Percentiles rank a stretch among this genome's conserved stretches.
These are phyloP conservation scores for Lachancea nothofagi DNA, from an alignment of 805 yeast species.

Conservation along the genomic window DNA sequence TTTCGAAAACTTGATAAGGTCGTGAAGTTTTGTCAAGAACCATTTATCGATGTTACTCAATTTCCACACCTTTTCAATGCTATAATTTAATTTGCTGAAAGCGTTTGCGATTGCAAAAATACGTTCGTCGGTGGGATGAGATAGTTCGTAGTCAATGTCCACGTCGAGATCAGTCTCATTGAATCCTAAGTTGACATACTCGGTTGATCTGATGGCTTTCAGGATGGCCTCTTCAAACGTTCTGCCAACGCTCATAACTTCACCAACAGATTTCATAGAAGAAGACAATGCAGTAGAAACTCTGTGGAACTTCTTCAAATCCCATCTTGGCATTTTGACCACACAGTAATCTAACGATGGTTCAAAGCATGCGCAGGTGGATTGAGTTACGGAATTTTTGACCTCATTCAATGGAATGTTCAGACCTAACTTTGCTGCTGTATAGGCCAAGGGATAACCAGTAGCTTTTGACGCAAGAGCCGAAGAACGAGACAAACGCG, in stretches of 20 bases:
- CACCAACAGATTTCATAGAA: conserved; percentile 98
- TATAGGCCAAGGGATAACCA: conserved; percentile 96
- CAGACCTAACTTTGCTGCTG: conserved; percentile 94
- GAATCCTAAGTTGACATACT: conserved; percentile 94
- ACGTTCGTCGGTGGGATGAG: conserved; percentile 96
- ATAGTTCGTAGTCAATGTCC: conserved; percentile 87
- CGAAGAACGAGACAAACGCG: conserved; percentile 96
- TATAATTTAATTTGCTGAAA: conserved; percentile 67
- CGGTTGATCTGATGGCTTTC: conserved; percentile 89
- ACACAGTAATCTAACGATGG: conserved; percentile 96
- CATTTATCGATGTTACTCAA: conserved; percentile 91
- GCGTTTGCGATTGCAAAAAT: conserved; percentile 96
- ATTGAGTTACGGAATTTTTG: conserved; percentile 86
- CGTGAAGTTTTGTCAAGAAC: conserved; percentile 84
- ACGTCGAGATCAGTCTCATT: conserved; percentile 81
- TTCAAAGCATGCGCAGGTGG: conserved; percentile 94
- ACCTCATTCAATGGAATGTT: conserved; percentile 89
- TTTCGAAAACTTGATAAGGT: conserved; percentile 66
- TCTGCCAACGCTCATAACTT: conserved; percentile 96
- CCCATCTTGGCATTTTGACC: conserved; percentile 98
- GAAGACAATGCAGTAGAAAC: conserved; percentile 85
- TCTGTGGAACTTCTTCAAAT: conserved; percentile 88
- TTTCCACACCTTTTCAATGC: conserved; percentile 88
- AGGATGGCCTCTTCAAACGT: conserved; percentile 97
- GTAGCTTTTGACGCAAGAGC: conserved; percentile 98